Percentiles rank a stretch among this genome's conserved stretches.
These are phyloP conservation scores for Pinus taeda DNA, from an alignment of 75 land plant genomes.

Conservation along the genomic window DNA sequence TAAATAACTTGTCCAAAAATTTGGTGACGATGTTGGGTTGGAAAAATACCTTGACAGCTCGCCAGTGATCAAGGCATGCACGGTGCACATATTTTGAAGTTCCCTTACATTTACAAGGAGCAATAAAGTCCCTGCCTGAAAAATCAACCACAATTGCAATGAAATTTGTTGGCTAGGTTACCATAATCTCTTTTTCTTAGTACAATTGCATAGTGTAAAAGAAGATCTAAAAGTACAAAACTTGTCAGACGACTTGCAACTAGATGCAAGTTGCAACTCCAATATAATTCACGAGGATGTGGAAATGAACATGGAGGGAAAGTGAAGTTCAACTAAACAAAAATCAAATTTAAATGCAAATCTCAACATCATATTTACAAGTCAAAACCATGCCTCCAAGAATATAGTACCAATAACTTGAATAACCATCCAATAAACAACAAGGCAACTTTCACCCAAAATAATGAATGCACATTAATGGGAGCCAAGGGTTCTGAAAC, in stretches of 20 bases:
- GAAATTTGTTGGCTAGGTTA: background rate
- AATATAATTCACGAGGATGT: too few species aligned
- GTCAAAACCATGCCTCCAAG: constrained; percentile 1
- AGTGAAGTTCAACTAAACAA: background rate
- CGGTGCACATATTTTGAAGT: constrained; percentile 93
- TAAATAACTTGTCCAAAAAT: constrained; percentile 4
- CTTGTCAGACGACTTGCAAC: background rate
- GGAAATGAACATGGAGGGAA: background rate
- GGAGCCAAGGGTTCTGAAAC: background rate
- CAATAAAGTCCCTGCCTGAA: constrained; percentile 92
- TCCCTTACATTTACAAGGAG: constrained; percentile 97
- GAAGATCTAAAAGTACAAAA: background rate
- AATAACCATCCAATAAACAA: background rate
- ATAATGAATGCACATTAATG: background rate
- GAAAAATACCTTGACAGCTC: constrained; percentile 68
- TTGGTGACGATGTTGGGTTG: background rate
- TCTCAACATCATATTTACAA: background rate
- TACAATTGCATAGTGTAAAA: background rate
- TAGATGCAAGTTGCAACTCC: too few species aligned
- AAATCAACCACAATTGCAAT: constrained; percentile 3
- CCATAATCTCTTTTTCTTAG: background rate
- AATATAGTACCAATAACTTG: background rate
- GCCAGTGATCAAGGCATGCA: constrained; percentile 93
- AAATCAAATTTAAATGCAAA: background rate
- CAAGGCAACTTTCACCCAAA: background rate